Evolutionary conservation across 2,329 filamentous ascomycete genomes (phyloP).

Genomic region (Ophiostoma australiae): DNA sequence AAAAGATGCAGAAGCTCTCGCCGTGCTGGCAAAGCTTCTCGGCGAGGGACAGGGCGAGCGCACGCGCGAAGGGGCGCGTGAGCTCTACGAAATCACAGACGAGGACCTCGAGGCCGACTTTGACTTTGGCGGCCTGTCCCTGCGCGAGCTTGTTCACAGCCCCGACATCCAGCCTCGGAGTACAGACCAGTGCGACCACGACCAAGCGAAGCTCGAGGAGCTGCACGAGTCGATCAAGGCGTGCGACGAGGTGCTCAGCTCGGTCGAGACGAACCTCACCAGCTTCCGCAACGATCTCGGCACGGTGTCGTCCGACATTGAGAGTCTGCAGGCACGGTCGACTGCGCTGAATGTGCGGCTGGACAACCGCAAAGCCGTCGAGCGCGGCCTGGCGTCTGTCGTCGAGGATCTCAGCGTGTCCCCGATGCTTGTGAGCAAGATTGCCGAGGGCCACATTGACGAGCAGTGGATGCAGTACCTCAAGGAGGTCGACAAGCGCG

Average conservation of each 20-base stretch:
- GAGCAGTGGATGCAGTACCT: conserved; percentile 81
- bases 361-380: conserved; percentile 83
- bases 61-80: conserved; percentile 14
- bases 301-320: conserved; percentile 88
- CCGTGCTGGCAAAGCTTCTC: conserved; percentile 56
- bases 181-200: conserved; percentile 47
- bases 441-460: conserved; percentile 84
- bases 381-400: conserved; percentile 78
- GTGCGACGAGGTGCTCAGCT: conserved; percentile 89
- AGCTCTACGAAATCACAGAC: conserved; percentile 36
- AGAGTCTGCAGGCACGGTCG: conserved; percentile 83
- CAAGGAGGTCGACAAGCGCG: conserved; percentile 73
- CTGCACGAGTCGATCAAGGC: conserved; percentile 82
- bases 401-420: conserved; percentile 90
- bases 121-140: conserved; percentile 72
- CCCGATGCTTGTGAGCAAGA: conserved; percentile 75
- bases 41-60: conserved; percentile 23
- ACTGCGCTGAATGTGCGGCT: conserved; percentile 75
- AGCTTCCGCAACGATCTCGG: conserved; percentile 93
- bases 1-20: conserved; percentile 63
- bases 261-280: conserved; percentile 85
- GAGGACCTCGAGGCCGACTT: conserved; percentile 61
- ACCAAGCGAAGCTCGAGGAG: conserved; percentile 81
- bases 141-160: conserved; percentile 61
- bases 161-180: not conserved